Percentiles rank a stretch among this genome's conserved stretches.
phyloP scores from a whole-genome alignment of 345 rosid genomes.

The Hibiscus syriacus region DNA sequence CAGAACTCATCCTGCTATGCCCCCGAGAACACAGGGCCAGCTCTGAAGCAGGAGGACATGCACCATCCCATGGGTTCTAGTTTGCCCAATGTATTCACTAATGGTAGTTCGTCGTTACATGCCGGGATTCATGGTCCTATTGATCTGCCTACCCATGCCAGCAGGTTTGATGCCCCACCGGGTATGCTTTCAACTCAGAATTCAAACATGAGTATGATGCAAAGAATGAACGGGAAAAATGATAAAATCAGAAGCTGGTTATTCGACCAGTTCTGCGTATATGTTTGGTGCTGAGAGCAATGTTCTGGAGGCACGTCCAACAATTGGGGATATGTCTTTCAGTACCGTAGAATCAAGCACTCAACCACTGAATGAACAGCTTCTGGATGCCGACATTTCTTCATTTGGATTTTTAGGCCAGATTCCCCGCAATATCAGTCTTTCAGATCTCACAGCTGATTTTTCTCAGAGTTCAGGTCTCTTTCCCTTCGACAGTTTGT shows the following conservation, averaged over 20 bases:
- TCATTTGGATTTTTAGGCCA: no score
- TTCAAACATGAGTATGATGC: slow-evolving; percentile 64
- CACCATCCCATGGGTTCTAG: no score
- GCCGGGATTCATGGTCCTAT: slow-evolving; percentile 45
- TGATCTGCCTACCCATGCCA: no score
- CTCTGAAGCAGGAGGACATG: slow-evolving; percentile 51
- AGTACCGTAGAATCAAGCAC: no score
- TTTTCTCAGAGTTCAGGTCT: no score
- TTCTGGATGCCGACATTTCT: no score
- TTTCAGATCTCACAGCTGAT: no score
- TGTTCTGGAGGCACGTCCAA: slow-evolving; percentile 58
- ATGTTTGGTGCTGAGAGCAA: slow-evolving; percentile 65
- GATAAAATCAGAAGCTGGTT: slow-evolving; percentile 72
- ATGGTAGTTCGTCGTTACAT: slow-evolving; percentile 61
- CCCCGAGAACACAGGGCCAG: slow-evolving; percentile 44
- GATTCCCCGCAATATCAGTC: no score
- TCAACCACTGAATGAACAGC: no score
- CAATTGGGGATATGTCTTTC: no score
- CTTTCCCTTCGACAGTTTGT: slow-evolving; percentile 10
- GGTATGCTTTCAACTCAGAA: no score
- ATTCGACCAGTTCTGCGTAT: slow-evolving; percentile 50
- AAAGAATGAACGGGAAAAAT: slow-evolving; percentile 77
- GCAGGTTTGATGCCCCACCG: no score
- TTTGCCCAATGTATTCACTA: slow-evolving; percentile 50
- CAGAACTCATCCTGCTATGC: slow-evolving; percentile 51